Conservation (phyloP, 345 rosid genomes). For the Combretum micranthum region DNA sequence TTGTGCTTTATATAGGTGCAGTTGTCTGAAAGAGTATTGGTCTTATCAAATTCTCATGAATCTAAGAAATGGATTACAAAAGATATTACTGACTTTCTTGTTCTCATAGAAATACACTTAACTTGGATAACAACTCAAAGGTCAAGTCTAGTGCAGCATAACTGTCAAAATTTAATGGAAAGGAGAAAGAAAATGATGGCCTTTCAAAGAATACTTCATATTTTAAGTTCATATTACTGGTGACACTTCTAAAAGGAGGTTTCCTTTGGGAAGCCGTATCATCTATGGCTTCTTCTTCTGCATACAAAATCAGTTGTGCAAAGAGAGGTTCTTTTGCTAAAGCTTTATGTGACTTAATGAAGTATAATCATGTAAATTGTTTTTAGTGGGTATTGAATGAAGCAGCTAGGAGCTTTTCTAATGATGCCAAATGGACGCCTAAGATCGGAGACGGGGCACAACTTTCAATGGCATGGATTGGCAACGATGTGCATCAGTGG, state of each 20-base stretch:
- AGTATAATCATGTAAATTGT: constrained; percentile 45
- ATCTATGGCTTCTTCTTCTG: constrained; percentile 17
- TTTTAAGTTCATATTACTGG: constrained; percentile 6
- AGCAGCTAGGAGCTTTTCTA: constrained; percentile 54
- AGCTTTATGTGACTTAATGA: constrained; percentile 14
- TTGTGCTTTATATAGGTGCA: no score
- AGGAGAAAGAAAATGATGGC: constrained; percentile 13
- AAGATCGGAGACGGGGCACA: constrained; percentile 31
- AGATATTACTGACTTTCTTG: neutral
- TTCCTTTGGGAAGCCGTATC: constrained; percentile 24
- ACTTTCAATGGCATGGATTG: constrained; percentile 67
- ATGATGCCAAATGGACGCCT: constrained; percentile 41
- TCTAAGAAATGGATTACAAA: no score
- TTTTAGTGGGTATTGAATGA: constrained; percentile 58
- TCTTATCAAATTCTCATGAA: no score
- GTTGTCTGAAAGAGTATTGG: no score
- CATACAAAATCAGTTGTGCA: constrained; percentile 18
- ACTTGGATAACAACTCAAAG: constrained; percentile 18
- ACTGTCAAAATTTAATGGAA: constrained; percentile 19
- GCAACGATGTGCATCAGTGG: constrained; percentile 64
- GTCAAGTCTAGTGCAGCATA: constrained; percentile 10
- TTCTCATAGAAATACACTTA: constrained; percentile 28
- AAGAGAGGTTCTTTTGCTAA: constrained; percentile 16
- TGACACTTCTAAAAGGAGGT: constrained; percentile 14
- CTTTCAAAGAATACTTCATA: constrained; percentile 13